Evolutionary conservation across 805 yeast species (phyloP).

Genomic region (Millerozyma miso): DNA sequence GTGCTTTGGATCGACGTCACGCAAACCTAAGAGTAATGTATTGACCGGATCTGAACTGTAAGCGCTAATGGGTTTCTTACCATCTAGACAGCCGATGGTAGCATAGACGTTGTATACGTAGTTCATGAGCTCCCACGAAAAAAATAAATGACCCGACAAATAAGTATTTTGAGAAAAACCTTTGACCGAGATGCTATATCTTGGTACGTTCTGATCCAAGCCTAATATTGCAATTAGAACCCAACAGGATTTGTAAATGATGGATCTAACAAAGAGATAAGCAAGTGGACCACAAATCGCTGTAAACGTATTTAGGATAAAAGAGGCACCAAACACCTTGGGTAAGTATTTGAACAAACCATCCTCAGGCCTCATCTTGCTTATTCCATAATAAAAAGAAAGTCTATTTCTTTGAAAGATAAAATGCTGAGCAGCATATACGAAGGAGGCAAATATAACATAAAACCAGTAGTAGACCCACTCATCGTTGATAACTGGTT

Average conservation of each 20-base stretch:
- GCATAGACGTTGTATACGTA: constrained; percentile 61
- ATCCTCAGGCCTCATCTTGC: constrained; percentile 36
- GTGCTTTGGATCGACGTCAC: constrained; percentile 39
- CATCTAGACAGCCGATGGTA: constrained; percentile 68
- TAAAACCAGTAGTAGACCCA: constrained; percentile 50
- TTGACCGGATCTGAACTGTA: constrained; percentile 59
- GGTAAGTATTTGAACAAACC: constrained; percentile 23
- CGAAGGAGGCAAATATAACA: constrained; percentile 33
- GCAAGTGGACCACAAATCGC: constrained; percentile 33
- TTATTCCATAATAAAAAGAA: constrained; percentile 40
- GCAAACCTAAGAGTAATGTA: constrained; percentile 61
- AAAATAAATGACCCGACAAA: constrained; percentile 30
- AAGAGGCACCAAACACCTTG: constrained; percentile 34
- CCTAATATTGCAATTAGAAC: constrained; percentile 25
- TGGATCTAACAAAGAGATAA: constrained; percentile 37
- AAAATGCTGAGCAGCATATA: constrained; percentile 50
- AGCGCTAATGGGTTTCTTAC: constrained; percentile 56
- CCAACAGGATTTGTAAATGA: constrained; percentile 36
- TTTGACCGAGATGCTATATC: constrained; percentile 26
- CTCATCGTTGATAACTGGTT: constrained; percentile 36
- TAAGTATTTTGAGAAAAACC: constrained; percentile 25
- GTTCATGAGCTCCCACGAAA: constrained; percentile 54
- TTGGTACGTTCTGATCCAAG: constrained; percentile 41
- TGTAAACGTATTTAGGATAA: constrained; percentile 25
- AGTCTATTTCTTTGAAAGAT: constrained; percentile 54